Conservation (phyloP, 805 yeast species). For the Alloascoidea africana region DNA sequence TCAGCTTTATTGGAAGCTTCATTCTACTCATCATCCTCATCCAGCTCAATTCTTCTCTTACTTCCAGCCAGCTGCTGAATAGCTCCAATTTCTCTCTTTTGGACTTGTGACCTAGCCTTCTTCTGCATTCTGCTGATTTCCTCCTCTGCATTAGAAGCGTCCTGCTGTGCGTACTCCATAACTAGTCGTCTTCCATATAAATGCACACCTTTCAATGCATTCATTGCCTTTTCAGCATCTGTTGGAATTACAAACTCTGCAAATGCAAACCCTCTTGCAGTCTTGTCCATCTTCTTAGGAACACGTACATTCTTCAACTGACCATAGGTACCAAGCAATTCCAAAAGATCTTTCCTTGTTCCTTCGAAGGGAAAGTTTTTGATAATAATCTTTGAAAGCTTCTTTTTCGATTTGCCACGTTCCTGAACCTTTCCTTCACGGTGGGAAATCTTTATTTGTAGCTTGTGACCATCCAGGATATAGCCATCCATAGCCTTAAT, state of each 20-base stretch:
- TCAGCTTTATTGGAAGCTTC: no score
- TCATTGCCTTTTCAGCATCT: slow-evolving; percentile 92
- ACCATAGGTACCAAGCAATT: slow-evolving; percentile 88
- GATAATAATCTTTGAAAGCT: slow-evolving; percentile 71
- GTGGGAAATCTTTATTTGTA: slow-evolving; percentile 80
- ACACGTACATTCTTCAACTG: slow-evolving; percentile 88
- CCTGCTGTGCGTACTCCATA: slow-evolving; percentile 82
- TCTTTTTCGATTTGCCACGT: slow-evolving; percentile 17
- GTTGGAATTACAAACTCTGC: slow-evolving; percentile 73
- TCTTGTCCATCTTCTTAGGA: slow-evolving; percentile 88
- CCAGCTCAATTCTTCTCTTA: slow-evolving; percentile 47
- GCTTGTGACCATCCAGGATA: slow-evolving; percentile 75
- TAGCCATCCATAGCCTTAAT: slow-evolving; percentile 59
- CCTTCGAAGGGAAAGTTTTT: slow-evolving; percentile 97
- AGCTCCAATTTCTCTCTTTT: slow-evolving; percentile 60
- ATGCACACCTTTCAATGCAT: slow-evolving; percentile 89
- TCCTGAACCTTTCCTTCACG: slow-evolving; percentile 31
- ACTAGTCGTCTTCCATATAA: slow-evolving; percentile 89
- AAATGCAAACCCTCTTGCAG: slow-evolving; percentile 96
- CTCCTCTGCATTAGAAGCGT: slow-evolving; percentile 70
- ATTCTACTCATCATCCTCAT: slow-evolving; percentile 44
- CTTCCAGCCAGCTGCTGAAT: slow-evolving; percentile 52
- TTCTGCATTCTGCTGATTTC: slow-evolving; percentile 84
- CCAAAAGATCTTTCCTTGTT: slow-evolving; percentile 81
- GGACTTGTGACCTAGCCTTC: slow-evolving; percentile 71